Conservation (phyloP, 2,329 filamentous ascomycete species). For the Gyromitra esculenta region DNA sequence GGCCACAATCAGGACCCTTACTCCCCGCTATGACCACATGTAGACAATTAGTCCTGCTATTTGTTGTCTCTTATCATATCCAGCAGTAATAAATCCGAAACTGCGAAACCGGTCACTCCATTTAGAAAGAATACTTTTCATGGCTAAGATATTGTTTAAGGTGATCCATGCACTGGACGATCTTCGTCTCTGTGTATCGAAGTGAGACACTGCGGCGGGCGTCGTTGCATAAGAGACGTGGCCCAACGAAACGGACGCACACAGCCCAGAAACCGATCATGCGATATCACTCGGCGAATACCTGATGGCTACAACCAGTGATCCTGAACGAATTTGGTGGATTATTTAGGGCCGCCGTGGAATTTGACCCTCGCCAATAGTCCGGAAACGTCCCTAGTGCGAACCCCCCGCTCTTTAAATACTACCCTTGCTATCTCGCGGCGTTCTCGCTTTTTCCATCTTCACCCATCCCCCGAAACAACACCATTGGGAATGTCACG, state of each 20-base stretch:
- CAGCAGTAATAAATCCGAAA: too few relatives aligned
- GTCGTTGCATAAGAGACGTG: slow-evolving; percentile 1
- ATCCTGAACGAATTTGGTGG: background rate
- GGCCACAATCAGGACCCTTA: too few relatives aligned
- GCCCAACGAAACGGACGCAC: background rate
- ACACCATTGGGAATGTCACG: background rate
- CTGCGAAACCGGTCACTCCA: background rate
- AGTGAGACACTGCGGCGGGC: background rate
- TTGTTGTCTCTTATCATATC: too few relatives aligned
- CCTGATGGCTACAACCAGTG: background rate
- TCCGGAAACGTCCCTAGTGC: background rate
- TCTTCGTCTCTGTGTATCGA: background rate
- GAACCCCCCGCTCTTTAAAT: background rate
- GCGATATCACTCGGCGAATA: background rate
- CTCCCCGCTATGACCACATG: too few relatives aligned
- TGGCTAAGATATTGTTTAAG: background rate
- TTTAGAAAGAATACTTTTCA: background rate
- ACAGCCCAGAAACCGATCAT: background rate
- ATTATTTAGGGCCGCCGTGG: background rate
- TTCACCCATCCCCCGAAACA: too few relatives aligned
- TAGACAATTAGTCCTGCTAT: too few relatives aligned
- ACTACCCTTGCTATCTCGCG: background rate
- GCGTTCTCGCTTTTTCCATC: background rate
- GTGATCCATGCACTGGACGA: background rate
- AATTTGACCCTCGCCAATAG: background rate